Percentiles rank a stretch among this genome's conserved stretches.
Conservation (phyloP, 2,329 filamentous ascomycete species). For the Aspergillus terreus region DNA sequence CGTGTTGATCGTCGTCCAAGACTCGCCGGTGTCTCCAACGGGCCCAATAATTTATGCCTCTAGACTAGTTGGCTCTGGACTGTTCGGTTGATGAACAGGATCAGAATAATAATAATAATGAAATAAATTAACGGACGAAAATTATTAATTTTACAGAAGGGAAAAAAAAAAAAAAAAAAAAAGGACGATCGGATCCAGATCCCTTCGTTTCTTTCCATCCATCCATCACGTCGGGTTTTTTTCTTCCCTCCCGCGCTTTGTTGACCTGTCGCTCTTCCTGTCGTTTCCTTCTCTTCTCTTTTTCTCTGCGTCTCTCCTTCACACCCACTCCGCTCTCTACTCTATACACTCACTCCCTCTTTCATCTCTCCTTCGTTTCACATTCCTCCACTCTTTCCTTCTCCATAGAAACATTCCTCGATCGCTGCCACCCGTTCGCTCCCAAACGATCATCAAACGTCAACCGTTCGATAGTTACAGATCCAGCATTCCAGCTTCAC, state of each 20-base stretch:
- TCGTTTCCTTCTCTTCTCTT: background rate
- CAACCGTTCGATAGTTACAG: background rate
- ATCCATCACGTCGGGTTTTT: conserved; percentile 7
- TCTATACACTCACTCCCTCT: background rate
- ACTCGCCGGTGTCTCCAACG: conserved; percentile 7
- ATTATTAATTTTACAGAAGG: background rate
- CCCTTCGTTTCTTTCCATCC: conserved; percentile 10
- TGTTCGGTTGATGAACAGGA: conserved; percentile 4
- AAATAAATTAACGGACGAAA: conserved; percentile 1
- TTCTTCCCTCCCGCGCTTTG: conserved; percentile 4
- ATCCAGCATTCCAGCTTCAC: background rate
- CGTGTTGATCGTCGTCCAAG: conserved; percentile 14
- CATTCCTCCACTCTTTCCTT: background rate
- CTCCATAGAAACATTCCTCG: conserved; percentile 1
- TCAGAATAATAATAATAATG: background rate
- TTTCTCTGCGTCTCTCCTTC: conserved; percentile 1
- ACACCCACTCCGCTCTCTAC: background rate
- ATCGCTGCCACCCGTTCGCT: conserved; percentile 3
- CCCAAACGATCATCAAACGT: conserved; percentile 1
- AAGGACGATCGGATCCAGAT: conserved; percentile 15
- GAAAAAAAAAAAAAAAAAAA: conserved; percentile 11
- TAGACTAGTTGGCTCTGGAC: conserved; percentile 8
- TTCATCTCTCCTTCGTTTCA: conserved; percentile 2
- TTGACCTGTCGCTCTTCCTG: background rate
- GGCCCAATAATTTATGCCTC: conserved; percentile 13